A percentile compares a stretch with the other conserved stretches of the same genome.
Conservation (phyloP, 768 basidiomycete genomes). For the Macrolepiota dolichaula region DNA sequence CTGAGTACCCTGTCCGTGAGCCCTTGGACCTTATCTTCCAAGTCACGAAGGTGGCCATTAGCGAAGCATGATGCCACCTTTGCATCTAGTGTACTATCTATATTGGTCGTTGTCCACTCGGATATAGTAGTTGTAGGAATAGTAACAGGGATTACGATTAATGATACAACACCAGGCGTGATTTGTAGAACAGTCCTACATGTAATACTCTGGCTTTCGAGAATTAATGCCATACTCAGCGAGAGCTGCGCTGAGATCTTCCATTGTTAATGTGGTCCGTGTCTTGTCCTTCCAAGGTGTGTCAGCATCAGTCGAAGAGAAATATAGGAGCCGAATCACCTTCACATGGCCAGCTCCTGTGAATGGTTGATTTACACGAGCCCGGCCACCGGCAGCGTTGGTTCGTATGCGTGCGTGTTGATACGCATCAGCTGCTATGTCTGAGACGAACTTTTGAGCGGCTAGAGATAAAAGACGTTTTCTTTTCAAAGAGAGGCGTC, state of each 20-base stretch:
- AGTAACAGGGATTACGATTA: not conserved
- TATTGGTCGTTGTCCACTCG: not conserved
- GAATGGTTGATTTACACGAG: conserved; percentile 55
- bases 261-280: conserved; percentile 94
- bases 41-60: conserved; percentile 17
- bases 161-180: not conserved
- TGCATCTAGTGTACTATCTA: too few relatives aligned
- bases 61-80: not conserved
- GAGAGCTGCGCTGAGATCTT: conserved; percentile 89
- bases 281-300: conserved; percentile 67
- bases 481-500: conserved; percentile 35
- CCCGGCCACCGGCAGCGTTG: conserved; percentile 74
- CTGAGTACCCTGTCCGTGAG: conserved; percentile 16
- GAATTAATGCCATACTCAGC: conserved; percentile 95
- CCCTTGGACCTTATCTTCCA: conserved; percentile 16
- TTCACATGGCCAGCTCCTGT: conserved; percentile 60
- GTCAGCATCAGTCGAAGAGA: not conserved
- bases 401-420: conserved; percentile 96
- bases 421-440: conserved; percentile 95
- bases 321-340: conserved; percentile 32
- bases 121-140: too few relatives aligned
- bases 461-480: conserved; percentile 94
- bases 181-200: conserved; percentile 36
- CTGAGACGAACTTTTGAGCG: conserved; percentile 96
- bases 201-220: conserved; percentile 91